Evolutionary conservation across 306 rosid species (phyloP), one percentile per base, ranked within the genome.

Genomic region (Inga leiocalycina): DNA sequence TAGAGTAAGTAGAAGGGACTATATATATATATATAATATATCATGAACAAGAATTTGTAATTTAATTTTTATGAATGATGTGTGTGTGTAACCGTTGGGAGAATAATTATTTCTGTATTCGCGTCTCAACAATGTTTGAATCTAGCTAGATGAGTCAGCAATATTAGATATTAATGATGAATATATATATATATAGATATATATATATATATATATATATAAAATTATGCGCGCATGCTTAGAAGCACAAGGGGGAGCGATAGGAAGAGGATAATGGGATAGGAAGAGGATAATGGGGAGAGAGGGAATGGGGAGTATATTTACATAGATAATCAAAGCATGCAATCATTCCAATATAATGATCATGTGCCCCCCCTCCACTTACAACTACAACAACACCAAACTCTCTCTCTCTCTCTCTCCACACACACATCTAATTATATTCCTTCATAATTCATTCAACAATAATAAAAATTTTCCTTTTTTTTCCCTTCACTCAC

Each of bases 281-380:
- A 27, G 30, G 30, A 27, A 27, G 30, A 27, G 30, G 30, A 8
- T 48, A 6, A 57, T 78, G 57, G 59, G 22, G 24, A 66, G 46
- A 11, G 62, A 8, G 80, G 76, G 56, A 77, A 30, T 74, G 79
- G 72, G 62, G 70, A 34, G 20, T 77, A 61, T 69, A 61, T 34
- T 81, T 69, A 83, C 64, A 81, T 54, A 66, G 59, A 89, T 77
- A 66, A 89, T 88, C 92, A 84, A 87, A 75, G 83, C 85, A 19
- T 76, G 37, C 82, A 85, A 91, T 89, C 82, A 91, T 89, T 85
- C 71, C 82, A 59, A 74, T 24, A 24, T 24, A 24, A 24, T 49
- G 77, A 90, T 88, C 85, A 88, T 72, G 88, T 89, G 80, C 74
- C 75, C 81, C 35, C 80, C 93, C 93, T 81, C 93, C 93, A 85